These are phyloP conservation scores for Paspalum vaginatum DNA, from an alignment of 176 grass and related monocot genomes.

Conservation along the genomic window DNA sequence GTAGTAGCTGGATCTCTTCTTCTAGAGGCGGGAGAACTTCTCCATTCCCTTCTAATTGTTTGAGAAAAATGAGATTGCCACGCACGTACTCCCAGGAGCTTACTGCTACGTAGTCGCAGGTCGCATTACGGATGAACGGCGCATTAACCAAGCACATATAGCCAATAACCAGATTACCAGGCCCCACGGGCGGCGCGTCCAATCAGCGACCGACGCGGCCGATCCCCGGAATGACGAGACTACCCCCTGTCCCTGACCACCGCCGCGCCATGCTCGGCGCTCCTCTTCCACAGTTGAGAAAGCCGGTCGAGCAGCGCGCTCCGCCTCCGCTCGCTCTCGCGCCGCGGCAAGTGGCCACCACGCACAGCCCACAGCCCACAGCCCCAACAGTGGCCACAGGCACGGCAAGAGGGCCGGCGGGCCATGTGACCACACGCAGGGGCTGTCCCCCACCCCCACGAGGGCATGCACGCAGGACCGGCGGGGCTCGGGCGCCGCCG, in stretches of 20 bases:
- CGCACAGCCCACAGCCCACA: no score
- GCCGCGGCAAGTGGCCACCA: not conserved
- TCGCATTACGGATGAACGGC: no score
- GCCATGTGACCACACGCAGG: slow-evolving; percentile 48
- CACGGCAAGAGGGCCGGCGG: not conserved
- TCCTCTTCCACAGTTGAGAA: not conserved
- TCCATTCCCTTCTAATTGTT: no score
- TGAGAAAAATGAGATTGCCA: no score
- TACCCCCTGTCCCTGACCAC: slow-evolving; percentile 1
- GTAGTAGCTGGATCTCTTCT: no score
- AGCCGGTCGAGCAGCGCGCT: not conserved
- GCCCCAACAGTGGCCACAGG: no score
- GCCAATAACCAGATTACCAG: not conserved
- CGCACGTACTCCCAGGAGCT: no score
- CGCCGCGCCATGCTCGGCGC: not conserved
- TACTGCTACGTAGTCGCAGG: no score
- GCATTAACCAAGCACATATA: not conserved
- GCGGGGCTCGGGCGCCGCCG: not conserved
- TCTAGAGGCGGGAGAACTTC: no score
- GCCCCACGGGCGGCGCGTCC: not conserved
- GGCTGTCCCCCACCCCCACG: not conserved
- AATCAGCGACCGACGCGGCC: not conserved
- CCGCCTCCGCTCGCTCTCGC: not conserved
- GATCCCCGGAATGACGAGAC: not conserved
- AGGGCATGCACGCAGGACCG: slow-evolving; percentile 4